phyloP scores from a whole-genome alignment of 345 rosid species.

The Citropsis articulata region DNA sequence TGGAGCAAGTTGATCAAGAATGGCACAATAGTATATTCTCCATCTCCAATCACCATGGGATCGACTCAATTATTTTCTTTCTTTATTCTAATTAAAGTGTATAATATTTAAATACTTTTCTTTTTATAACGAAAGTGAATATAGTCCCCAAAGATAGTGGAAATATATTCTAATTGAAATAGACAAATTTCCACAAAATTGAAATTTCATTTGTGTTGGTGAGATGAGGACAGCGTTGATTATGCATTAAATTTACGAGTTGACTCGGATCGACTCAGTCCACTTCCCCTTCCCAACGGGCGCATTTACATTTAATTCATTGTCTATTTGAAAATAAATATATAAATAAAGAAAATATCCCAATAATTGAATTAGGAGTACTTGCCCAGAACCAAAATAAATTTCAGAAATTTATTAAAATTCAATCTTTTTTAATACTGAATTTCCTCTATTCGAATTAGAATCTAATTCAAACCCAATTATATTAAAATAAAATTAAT shows the following conservation, averaged over 20 bases:
- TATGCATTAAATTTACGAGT: background rate
- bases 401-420: too few species aligned
- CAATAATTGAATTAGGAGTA: background rate
- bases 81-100: background rate
- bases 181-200: background rate
- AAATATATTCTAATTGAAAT: background rate
- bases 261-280: background rate
- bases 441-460: background rate
- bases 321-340: background rate
- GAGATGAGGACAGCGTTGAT: background rate
- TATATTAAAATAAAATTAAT: too few species aligned
- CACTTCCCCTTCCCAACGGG: background rate
- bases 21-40: constrained; percentile 28
- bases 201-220: background rate
- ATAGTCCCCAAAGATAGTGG: background rate
- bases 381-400: background rate
- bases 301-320: background rate
- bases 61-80: background rate
- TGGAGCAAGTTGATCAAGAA: constrained; percentile 10
- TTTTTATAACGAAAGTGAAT: background rate
- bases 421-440: background rate
- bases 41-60: constrained; percentile 17
- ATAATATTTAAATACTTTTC: background rate
- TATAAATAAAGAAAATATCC: background rate
- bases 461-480: background rate